Evolutionary conservation across 345 rosid genomes (phyloP).

Genomic region (Populus davidiana): DNA sequence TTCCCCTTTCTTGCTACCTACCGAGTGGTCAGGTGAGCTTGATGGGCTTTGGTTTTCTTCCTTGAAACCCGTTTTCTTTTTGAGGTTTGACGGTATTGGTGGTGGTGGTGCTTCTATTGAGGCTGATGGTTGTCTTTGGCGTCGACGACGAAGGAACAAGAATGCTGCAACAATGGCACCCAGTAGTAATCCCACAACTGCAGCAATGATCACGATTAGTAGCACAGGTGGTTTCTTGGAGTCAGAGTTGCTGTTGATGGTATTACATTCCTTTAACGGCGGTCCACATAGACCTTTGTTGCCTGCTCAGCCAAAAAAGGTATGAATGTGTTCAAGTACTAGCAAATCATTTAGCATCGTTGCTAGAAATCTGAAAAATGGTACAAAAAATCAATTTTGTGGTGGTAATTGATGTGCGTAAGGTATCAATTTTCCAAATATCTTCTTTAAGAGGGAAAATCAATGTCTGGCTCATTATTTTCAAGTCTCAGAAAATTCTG

Average conservation of each 20-base stretch:
- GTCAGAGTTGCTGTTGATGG: not conserved
- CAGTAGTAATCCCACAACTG: slow-evolving; percentile 13
- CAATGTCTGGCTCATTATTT: not conserved
- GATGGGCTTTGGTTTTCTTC: slow-evolving; percentile 18
- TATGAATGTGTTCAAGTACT: not conserved
- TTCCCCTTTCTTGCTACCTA: slow-evolving; percentile 32
- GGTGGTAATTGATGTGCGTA: not conserved
- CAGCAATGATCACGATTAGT: slow-evolving; percentile 27
- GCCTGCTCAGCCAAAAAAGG: slow-evolving; percentile 39
- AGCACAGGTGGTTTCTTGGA: slow-evolving; percentile 8
- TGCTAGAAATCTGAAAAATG: not conserved
- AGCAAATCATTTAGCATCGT: not conserved
- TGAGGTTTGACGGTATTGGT: slow-evolving; percentile 39
- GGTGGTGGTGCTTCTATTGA: slow-evolving; percentile 39
- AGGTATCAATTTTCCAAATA: not conserved
- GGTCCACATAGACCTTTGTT: slow-evolving; percentile 66
- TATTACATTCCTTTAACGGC: slow-evolving; percentile 35
- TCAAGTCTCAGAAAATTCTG: not conserved
- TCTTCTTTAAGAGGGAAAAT: not conserved
- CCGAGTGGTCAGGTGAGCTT: slow-evolving; percentile 22
- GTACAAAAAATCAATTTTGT: not conserved
- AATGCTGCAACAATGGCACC: slow-evolving; percentile 9
- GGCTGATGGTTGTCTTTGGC: slow-evolving; percentile 2
- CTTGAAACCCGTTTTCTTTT: slow-evolving; percentile 37
- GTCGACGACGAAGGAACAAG: slow-evolving; percentile 18